These are phyloP conservation scores for Uronychia setigera DNA, from an alignment of 73 alveolate species.

Conservation along the genomic window DNA sequence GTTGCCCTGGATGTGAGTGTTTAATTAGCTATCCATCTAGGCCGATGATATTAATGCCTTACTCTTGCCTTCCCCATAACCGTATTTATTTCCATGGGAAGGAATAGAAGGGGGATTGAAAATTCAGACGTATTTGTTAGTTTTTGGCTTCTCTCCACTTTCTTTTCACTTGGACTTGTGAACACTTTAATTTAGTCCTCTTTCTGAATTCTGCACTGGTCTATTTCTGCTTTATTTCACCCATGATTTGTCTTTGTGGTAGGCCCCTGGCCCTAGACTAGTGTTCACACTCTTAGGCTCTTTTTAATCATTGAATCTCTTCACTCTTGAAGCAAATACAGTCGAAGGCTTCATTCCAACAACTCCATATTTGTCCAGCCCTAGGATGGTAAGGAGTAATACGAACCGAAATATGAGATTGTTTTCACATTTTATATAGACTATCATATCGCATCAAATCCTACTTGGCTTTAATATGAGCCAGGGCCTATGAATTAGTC, in stretches of 20 bases:
- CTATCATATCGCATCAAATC: conserved; percentile 31
- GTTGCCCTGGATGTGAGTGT: no score
- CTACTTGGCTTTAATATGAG: conserved; percentile 5
- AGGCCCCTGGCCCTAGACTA: conserved; percentile 45
- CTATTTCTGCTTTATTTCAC: not conserved
- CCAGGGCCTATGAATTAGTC: conserved; percentile 36
- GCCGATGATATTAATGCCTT: no score
- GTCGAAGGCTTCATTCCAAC: conserved; percentile 45
- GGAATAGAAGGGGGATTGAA: not conserved
- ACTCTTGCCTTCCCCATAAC: not conserved
- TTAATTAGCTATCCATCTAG: not conserved
- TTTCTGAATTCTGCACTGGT: not conserved
- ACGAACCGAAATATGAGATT: not conserved
- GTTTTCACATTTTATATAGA: conserved; percentile 39
- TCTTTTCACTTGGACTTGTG: no score
- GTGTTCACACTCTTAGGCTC: not conserved
- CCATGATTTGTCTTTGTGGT: not conserved
- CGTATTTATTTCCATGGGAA: not conserved
- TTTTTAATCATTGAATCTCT: conserved; percentile 8
- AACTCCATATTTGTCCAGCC: conserved; percentile 45
- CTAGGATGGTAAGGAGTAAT: conserved; percentile 9
- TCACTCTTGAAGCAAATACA: conserved; percentile 44
- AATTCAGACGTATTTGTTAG: not conserved
- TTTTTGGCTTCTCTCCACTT: not conserved
- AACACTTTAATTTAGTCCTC: not conserved